These are phyloP conservation scores for Phlebopus sp. DNA, from an alignment of 1,284 basidiomycete genomes.

Conservation along the genomic window DNA sequence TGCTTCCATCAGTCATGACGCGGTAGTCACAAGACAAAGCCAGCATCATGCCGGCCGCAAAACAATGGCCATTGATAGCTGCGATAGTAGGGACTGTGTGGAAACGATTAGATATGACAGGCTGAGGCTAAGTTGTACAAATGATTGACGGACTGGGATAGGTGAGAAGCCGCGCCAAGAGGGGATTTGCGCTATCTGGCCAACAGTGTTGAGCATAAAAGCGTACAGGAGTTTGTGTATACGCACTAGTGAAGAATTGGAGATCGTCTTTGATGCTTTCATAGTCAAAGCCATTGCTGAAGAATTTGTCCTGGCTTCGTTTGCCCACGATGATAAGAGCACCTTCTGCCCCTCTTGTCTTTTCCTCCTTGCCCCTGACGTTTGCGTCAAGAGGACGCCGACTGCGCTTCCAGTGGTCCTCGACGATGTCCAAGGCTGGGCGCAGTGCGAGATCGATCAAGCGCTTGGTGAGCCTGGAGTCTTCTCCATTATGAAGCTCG, in stretches of 20 bases:
- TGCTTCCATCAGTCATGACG: conserved; percentile 80
- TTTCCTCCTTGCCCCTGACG: conserved; percentile 36
- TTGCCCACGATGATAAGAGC: conserved; percentile 78
- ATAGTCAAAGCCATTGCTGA: conserved; percentile 66
- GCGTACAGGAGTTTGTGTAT: too few relatives aligned
- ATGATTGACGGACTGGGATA: conserved; percentile 61
- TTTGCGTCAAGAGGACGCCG: conserved; percentile 40
- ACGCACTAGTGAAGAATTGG: conserved; percentile 73
- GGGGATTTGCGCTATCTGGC: conserved; percentile 53
- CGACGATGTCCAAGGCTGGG: conserved; percentile 76
- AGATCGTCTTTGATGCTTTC: conserved; percentile 59
- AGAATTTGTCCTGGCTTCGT: conserved; percentile 80
- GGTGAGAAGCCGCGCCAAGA: conserved; percentile 53
- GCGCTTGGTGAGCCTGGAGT: conserved; percentile 66
- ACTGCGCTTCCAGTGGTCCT: conserved; percentile 70
- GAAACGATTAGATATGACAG: conserved; percentile 6
- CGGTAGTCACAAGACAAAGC: conserved; percentile 87
- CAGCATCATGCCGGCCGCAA: conserved; percentile 83
- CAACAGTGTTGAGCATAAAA: conserved; percentile 7
- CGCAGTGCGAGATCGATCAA: conserved; percentile 63
- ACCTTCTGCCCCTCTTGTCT: conserved; percentile 43
- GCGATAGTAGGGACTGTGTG: conserved; percentile 75
- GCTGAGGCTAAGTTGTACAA: not conserved
- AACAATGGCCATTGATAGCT: conserved; percentile 90
- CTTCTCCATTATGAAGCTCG: conserved; percentile 74